A percentile compares a stretch with the other conserved stretches of the same genome.
Evolutionary conservation across 192 early-diverging fungal species (phyloP).

Genomic region (Coemansia sp.): DNA sequence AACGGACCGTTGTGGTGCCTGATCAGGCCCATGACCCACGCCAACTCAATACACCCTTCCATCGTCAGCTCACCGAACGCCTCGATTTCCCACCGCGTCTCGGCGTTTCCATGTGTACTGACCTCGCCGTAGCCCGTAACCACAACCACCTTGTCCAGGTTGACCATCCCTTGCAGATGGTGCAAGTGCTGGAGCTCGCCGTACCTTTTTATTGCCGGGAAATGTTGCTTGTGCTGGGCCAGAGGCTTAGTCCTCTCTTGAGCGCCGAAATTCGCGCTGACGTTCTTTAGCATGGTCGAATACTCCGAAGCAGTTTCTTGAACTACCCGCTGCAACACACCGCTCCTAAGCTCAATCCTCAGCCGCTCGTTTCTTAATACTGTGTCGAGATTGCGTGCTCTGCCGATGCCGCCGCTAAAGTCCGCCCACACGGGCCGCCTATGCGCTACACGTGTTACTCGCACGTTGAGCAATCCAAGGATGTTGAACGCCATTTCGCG

Average conservation of each 20-base stretch:
- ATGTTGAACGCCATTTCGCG: constrained; percentile 96
- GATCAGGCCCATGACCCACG: constrained; percentile 97
- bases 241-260: constrained; percentile 53
- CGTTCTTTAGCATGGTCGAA: neutral
- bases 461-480: constrained; percentile 77
- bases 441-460: constrained; percentile 64
- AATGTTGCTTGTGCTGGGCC: constrained; percentile 83
- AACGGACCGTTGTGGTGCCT: constrained; percentile 67
- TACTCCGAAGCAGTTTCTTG: neutral
- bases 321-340: neutral
- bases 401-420: constrained; percentile 79
- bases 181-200: constrained; percentile 65
- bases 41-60: constrained; percentile 87
- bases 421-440: constrained; percentile 84
- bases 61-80: constrained; percentile 60
- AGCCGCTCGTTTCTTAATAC: neutral
- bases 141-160: constrained; percentile 90
- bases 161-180: constrained; percentile 71
- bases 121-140: constrained; percentile 93
- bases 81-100: constrained; percentile 98
- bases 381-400: constrained; percentile 20
- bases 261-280: neutral
- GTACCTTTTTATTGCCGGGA: constrained; percentile 69
- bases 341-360: neutral
- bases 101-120: constrained; percentile 83